Conservation (phyloP, 2,329 filamentous ascomycete species). For the Pseudogymnoascus sp. region DNA sequence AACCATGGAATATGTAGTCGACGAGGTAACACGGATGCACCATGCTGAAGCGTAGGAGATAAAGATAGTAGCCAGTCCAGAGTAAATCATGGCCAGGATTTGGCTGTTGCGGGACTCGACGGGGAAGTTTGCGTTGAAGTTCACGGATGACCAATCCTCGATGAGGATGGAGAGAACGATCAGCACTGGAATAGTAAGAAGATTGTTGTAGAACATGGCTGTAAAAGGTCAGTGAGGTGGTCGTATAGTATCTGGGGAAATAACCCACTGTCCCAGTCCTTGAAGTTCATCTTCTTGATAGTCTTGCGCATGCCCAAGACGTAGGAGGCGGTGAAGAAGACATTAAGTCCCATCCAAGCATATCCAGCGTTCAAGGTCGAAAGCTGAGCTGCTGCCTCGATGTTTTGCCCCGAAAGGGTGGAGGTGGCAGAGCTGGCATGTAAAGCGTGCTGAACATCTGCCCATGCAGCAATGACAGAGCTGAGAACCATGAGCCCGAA, state of each 20-base stretch:
- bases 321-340: conserved; percentile 86
- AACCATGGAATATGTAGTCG: conserved; percentile 98
- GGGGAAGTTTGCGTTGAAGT: conserved; percentile 84
- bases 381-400: conserved; percentile 63
- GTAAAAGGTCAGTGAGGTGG: conserved; percentile 26
- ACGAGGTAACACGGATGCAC: conserved; percentile 96
- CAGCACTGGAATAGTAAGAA: conserved; percentile 89
- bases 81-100: conserved; percentile 84
- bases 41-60: conserved; percentile 99
- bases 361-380: conserved; percentile 92
- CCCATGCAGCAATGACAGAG: conserved; percentile 92
- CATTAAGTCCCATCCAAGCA: conserved; percentile 96
- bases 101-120: conserved; percentile 68
- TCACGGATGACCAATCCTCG: conserved; percentile 86
- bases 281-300: conserved; percentile 99
- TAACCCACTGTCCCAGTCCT: conserved; percentile 94
- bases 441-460: conserved; percentile 83
- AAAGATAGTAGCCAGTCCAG: conserved; percentile 85
- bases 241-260: background rate
- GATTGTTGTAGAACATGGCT: conserved; percentile 99
- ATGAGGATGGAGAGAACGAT: conserved; percentile 70
- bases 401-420: conserved; percentile 22
- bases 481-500: conserved; percentile 96
- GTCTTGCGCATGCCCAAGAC: conserved; percentile 93
- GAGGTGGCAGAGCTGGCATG: conserved; percentile 46